Evolutionary conservation across 805 yeast species (phyloP), one percentile per base, ranked within the genome.

Genomic region (Lipomyces spencermartinsiae): DNA sequence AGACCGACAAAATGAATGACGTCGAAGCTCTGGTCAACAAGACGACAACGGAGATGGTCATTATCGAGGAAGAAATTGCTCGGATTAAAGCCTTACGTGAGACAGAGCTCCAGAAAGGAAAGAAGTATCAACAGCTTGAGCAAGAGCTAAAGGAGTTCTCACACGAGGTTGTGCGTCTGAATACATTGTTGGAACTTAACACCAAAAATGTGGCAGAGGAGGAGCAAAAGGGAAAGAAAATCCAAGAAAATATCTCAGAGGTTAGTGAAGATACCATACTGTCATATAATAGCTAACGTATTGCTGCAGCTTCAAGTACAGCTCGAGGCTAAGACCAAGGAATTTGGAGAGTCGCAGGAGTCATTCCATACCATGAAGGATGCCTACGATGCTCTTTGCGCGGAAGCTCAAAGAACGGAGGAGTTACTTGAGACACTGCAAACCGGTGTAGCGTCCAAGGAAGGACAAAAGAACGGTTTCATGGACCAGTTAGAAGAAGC

Each of bases 371-470:
- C 73, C 0, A 77, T 86, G 10, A 87, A 86, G 60, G 76, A 74
- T 0, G 75, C 79, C n/a, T 79, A 90, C 29, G 80, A 78, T 1
- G 74, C 76, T 0, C 71, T 87, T 64, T 87, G 86, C 68, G 81
- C 79, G 4, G 82, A 82, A 14, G 82, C 84, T 59, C 80, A 82
- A 43, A 83, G 82, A 67, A 91, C 90, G 73, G 94, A 91, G 73
- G 97, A 93, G 69, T 82, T 93, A 10, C 79, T 92, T 9, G 90
- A 95, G 0, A 89, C 96, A 0, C 81, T 93, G 54, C 87, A 93
- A 0, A 92, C 97, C 0, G 97, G 98, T 74, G 88, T 93, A n/a
- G 90, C 97, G 0, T 86, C 96, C 0, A 88, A 86, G 67, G 97
- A 96, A 64, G 83, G 88, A 0, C 81, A 88, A 0, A 89, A 88